phyloP scores from a whole-genome alignment of 306 rosid genomes.

The Rosa chinensis region DNA sequence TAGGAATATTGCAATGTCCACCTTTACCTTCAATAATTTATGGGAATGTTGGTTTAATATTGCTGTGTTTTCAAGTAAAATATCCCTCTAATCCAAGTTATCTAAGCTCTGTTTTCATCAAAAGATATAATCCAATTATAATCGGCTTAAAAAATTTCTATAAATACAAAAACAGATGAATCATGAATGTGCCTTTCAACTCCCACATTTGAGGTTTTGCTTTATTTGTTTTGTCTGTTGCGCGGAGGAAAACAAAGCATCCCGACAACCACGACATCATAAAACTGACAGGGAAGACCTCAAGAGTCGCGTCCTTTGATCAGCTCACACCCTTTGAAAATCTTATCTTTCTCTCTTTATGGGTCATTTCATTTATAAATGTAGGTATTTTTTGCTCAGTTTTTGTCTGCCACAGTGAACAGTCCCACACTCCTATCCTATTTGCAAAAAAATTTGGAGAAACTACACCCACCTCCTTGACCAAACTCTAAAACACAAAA shows the following conservation, averaged over 20 bases:
- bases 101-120: not conserved
- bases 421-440: not conserved
- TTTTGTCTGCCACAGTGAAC: not conserved
- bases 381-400: not conserved
- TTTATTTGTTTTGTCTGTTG: conserved; percentile 8
- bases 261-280: conserved; percentile 29
- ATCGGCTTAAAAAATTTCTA: not conserved
- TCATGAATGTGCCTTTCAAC: not conserved
- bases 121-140: not conserved
- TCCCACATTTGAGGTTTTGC: not conserved
- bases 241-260: conserved; percentile 25
- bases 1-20: conserved; percentile 13
- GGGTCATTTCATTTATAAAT: not conserved
- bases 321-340: not conserved
- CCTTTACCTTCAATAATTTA: conserved; percentile 46
- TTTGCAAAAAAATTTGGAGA: no score
- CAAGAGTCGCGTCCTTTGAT: not conserved
- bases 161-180: not conserved
- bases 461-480: no score
- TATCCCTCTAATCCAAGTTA: not conserved
- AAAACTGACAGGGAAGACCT: conserved; percentile 15
- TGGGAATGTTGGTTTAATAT: conserved; percentile 30
- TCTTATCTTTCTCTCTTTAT: not conserved
- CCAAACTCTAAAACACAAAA: no score
- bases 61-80: not conserved